phyloP scores from a whole-genome alignment of 805 yeast species.

The Zygotorulaspora florentina region DNA sequence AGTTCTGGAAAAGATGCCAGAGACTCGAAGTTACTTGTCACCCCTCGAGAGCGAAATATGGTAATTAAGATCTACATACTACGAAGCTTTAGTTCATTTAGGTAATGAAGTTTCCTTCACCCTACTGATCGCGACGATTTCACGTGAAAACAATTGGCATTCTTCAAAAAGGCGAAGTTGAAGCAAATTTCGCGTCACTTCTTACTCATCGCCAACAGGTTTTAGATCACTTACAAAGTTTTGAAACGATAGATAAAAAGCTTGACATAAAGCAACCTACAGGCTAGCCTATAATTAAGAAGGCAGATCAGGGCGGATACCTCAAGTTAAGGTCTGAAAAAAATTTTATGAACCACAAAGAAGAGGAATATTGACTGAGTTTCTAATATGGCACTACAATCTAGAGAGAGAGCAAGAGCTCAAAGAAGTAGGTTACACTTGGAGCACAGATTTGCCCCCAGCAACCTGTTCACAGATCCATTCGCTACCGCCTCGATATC shows the following conservation, averaged over 20 bases:
- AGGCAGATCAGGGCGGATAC: too few species aligned
- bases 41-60: too few species aligned
- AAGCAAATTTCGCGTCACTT: not conserved
- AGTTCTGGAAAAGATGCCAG: too few species aligned
- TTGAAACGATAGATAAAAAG: not conserved
- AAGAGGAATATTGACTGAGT: not conserved
- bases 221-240: not conserved
- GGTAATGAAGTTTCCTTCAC: too few species aligned
- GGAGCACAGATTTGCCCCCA: conserved; percentile 33
- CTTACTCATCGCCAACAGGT: not conserved
- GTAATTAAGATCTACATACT: too few species aligned
- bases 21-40: too few species aligned
- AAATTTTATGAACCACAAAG: too few species aligned
- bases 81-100: too few species aligned
- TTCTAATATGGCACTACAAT: conserved; percentile 18
- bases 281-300: too few species aligned
- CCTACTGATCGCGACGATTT: too few species aligned
- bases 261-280: too few species aligned
- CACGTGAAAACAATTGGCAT: not conserved
- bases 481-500: conserved; percentile 81
- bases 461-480: conserved; percentile 72
- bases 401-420: conserved; percentile 23
- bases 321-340: too few species aligned
- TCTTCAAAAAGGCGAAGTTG: not conserved
- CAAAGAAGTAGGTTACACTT: conserved; percentile 26